Evolutionary conservation across 768 basidiomycete genomes (phyloP).

Genomic region (Hericium alpestre): DNA sequence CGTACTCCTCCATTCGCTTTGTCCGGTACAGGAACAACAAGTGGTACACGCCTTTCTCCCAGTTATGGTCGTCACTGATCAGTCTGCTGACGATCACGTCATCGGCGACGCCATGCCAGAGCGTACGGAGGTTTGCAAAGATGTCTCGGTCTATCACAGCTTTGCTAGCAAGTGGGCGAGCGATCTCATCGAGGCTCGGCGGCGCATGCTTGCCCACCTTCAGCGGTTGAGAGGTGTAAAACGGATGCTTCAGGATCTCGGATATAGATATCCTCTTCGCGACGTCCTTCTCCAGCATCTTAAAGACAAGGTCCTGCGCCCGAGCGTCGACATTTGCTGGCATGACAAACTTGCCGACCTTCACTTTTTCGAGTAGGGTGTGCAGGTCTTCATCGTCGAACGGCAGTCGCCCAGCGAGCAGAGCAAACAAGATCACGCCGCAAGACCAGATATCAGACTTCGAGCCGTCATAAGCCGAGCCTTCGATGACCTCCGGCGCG

Average conservation of each 20-base stretch:
- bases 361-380: slow-evolving; percentile 72
- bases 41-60: slow-evolving; percentile 95
- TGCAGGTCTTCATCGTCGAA: slow-evolving; percentile 85
- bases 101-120: slow-evolving; percentile 82
- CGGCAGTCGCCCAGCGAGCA: slow-evolving; percentile 81
- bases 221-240: slow-evolving; percentile 50
- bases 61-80: slow-evolving; percentile 57
- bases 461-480: slow-evolving; percentile 73
- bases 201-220: slow-evolving; percentile 31
- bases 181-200: slow-evolving; percentile 57
- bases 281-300: slow-evolving; percentile 75
- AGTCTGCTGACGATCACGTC: slow-evolving; percentile 63
- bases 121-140: slow-evolving; percentile 76
- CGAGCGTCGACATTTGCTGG: slow-evolving; percentile 55
- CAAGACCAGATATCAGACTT: slow-evolving; percentile 96
- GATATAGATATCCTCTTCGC: slow-evolving; percentile 71
- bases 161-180: slow-evolving; percentile 50
- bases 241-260: slow-evolving; percentile 72
- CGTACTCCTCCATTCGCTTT: slow-evolving; percentile 63
- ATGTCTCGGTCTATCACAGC: slow-evolving; percentile 81
- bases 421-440: slow-evolving; percentile 83
- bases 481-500: slow-evolving; percentile 82
- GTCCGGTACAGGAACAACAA: slow-evolving; percentile 78
- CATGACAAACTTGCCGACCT: slow-evolving; percentile 61
- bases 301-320: slow-evolving; percentile 66